These are phyloP conservation scores for Sporodiniella umbellata DNA, from an alignment of 371 early-diverging fungal species.

Conservation along the genomic window DNA sequence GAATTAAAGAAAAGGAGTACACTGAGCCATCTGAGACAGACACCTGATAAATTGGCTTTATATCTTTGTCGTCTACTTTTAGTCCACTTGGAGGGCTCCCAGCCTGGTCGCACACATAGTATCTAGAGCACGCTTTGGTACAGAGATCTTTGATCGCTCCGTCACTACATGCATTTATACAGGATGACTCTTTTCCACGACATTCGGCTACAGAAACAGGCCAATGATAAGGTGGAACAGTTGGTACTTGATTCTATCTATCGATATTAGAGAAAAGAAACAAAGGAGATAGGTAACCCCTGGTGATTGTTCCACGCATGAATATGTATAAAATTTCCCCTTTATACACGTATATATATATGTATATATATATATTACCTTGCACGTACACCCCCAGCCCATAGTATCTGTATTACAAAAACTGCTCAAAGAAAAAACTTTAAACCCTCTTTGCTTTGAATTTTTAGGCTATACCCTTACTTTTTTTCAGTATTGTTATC, in stretches of 20 bases:
- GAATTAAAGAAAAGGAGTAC: not conserved
- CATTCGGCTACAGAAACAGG: conserved; percentile 34
- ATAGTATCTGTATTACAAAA: conserved; percentile 12
- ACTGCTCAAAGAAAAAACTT: conserved; percentile 5
- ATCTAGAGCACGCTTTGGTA: conserved; percentile 12
- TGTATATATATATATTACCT: conserved; percentile 9
- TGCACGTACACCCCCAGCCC: conserved; percentile 14
- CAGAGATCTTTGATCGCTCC: conserved; percentile 19
- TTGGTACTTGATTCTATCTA: conserved; percentile 31
- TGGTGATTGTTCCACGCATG: not conserved
- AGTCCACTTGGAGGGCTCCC: conserved; percentile 23
- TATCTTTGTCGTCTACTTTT: conserved; percentile 10
- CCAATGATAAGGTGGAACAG: conserved; percentile 38
- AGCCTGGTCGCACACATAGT: conserved; percentile 27
- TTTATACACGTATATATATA: too few relatives aligned
- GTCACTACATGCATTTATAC: conserved; percentile 17
- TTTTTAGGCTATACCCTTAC: not conserved
- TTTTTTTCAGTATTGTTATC: not conserved
- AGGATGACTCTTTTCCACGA: conserved; percentile 20
- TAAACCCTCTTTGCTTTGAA: not conserved
- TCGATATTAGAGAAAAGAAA: too few relatives aligned
- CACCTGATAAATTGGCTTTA: conserved; percentile 11
- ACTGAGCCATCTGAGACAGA: not conserved
- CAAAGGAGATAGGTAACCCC: not conserved
- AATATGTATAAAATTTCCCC: not conserved